Evolutionary conservation across 495 filamentous ascomycete species (phyloP), one percentile per base, ranked within the genome.

Genomic region (Penicillium lagena): DNA sequence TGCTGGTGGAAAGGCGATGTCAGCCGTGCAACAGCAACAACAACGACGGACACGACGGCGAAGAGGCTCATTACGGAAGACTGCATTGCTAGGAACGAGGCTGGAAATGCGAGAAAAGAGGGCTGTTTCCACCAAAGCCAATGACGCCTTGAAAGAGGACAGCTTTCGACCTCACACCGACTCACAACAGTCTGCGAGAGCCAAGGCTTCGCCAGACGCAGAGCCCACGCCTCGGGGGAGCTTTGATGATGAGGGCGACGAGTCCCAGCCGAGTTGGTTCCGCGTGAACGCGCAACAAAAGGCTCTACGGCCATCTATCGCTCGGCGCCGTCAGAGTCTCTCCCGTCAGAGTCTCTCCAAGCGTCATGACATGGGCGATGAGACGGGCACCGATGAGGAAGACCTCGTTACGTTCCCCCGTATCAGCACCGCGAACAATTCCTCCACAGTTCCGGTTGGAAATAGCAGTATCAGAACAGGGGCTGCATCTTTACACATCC

Each of bases 301-400:
- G 39, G 31, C 45, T 15, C 36, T 52, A 11, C 58, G 53, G 11
- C 42, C 52, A 10, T 45, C 63, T 28, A 41, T 55, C 10, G 43
- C 46, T 27, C 59, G 57, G 13, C 58, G 55, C 12, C 60, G 56
- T 13, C 52, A 56, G 35, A 60, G 53, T 15, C 53, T 50, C 35
- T 58, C 70, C 37, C 77, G 73, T 29, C 81, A 78, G 49, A 79
- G 76, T 22, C 68, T 74, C 37, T 72, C 22, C 22, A 22, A 22
- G 22, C 22, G 22, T 22, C 22, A 22, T 22, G 22, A 22, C 22
- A 22, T 80, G 38, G 72, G 75, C 33, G 86, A 86, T 51, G 82
- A 80, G 37, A 78, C 76, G 11, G 89, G 84, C 7, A 90, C 86
- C 8, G 86, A 90, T 54, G 87, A 91, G 46, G 87, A 94, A 40